Evolutionary conservation across 1,284 basidiomycete genomes (phyloP), one percentile per base, ranked within the genome.

Genomic region (Salmacisia buchloeana): DNA sequence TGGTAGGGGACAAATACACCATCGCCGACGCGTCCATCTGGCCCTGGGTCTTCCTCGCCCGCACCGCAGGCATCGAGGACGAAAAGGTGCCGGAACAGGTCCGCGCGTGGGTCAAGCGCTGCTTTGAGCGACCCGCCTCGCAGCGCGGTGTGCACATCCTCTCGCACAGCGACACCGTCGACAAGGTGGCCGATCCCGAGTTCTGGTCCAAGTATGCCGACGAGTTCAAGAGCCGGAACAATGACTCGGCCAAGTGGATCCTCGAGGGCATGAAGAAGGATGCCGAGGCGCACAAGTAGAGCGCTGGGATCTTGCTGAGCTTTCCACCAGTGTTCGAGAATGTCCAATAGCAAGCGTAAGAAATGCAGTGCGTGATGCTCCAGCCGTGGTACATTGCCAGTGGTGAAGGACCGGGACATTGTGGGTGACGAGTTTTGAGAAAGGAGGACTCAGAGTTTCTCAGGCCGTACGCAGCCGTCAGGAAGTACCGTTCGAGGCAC

Each of bases 1-100:
- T 75, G 15, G 73, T 75, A 7, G 73, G 73, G 13, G 68, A 70
- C 33, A 71, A 73, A 57, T 73, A 70, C 64, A 66, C 66, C 21
- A 62, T 75, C 21, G 72, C 72, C 23, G 72, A 74, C 60, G 69
- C 70, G 39, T 64, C 70, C 58, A 54, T 27, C 45, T 75, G 64
- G 60, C 68, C 69, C 21, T 75, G 73, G 73, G 66, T 63, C 0
- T 57, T 64, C 5, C 66, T 65, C 61, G 63, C 61, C 54, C 65
- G 64, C 1, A 65, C 66, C 35, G 64, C 65, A 9, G 68, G 67
- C 5, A 61, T 69, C 52, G 34, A 34, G 31, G n/a, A 64, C 39
- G 65, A 71, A 10, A 59, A 69, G 7, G 60, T 71, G 12, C 65
- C 65, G 1, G 67, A 63, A 29, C 63, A 64, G 36, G 69, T 71